Percentiles rank a stretch among this genome's conserved stretches.
These are phyloP conservation scores for Globisporangium perplexum DNA, from an alignment of 352 stramenopile genomes.

Conservation along the genomic window DNA sequence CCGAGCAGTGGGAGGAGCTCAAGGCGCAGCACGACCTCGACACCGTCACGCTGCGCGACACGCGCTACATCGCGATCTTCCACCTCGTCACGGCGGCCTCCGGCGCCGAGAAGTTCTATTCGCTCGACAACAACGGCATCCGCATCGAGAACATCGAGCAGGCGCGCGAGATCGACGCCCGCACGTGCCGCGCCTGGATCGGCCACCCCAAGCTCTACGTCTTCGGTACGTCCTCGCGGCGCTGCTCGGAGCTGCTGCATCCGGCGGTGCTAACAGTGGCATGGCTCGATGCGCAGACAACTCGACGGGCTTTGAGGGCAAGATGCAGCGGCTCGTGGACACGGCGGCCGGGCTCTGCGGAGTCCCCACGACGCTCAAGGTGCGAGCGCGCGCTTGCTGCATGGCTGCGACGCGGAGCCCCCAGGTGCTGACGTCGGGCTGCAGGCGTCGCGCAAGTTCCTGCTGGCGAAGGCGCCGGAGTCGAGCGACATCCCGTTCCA, in stretches of 20 bases:
- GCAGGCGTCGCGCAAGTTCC: slow-evolving; percentile 64
- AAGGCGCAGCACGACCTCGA: slow-evolving; percentile 77
- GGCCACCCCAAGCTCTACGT: slow-evolving; percentile 82
- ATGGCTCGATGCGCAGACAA: slow-evolving; percentile 48
- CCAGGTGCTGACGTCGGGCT: background rate
- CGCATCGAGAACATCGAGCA: slow-evolving; percentile 92
- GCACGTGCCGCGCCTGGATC: slow-evolving; percentile 74
- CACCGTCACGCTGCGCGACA: slow-evolving; percentile 79
- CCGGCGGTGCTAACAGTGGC: background rate
- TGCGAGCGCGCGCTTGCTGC: background rate
- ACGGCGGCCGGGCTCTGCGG: slow-evolving; percentile 65
- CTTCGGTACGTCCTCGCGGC: too few relatives aligned
- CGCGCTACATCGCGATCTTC: slow-evolving; percentile 87
- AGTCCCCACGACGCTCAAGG: slow-evolving; percentile 70
- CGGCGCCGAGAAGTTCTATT: slow-evolving; percentile 95
- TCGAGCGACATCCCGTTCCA: slow-evolving; percentile 60
- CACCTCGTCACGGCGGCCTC: slow-evolving; percentile 90
- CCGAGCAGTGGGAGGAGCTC: slow-evolving; percentile 87
- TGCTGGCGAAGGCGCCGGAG: slow-evolving; percentile 39
- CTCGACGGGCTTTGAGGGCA: slow-evolving; percentile 75
- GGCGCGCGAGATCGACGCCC: slow-evolving; percentile 85
- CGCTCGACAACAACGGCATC: slow-evolving; percentile 95
- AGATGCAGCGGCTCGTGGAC: slow-evolving; percentile 85
- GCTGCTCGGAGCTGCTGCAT: too few relatives aligned
- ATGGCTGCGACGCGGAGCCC: too few relatives aligned